Evolutionary conservation across 371 early-diverging fungal genomes (phyloP), one percentile per base, ranked within the genome.

Genomic region (Rhizopus sp.): DNA sequence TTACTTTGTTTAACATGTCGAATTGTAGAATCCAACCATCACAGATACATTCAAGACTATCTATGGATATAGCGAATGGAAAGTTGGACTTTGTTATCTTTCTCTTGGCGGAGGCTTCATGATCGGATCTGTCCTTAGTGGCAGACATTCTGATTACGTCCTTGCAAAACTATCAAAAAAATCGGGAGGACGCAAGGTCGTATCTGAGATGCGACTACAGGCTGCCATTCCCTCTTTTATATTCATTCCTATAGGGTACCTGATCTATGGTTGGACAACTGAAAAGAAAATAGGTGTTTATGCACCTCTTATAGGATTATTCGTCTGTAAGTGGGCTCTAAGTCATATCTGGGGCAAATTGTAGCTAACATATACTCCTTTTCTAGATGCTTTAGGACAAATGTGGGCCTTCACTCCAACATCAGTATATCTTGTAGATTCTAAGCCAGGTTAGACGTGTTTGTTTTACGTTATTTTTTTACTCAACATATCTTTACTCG

Each of bases 191-290:
- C 57, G 46, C 8, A 55, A 53, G 48, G 37, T 63, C 4, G 40
- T 46, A n/a, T 77, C 80, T 7, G 82, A 82, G 45, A 59, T 77
- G 34, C 62, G 80, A 34, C 57, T 82, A 15, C 61, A 60, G 30
- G 76, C 78, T 40, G 68, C 77, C 0, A 66, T 71, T 53, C 63
- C 77, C 41, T 78, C 79, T 4, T 78, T 76, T 45, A 23, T 75
- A 9, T 59, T 81, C 9, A 74, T 85, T 9, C 85, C 85, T 12
- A 35, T 66, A 4, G 85, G 85, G 0, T 69, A 78, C 1, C 62
- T 85, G 0, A 29, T 82, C 12, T 85, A 78, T 62, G 85, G 81
- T 1, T 85, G 82, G 81, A 69, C 74, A 32, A 68, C 79, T 9
- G 45, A 71, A 29, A 57, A 66, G 12, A 49, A 56, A 0, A 50